Evolutionary conservation across 768 basidiomycete species (phyloP).

Genomic region (Xerocomus spinulosus): DNA sequence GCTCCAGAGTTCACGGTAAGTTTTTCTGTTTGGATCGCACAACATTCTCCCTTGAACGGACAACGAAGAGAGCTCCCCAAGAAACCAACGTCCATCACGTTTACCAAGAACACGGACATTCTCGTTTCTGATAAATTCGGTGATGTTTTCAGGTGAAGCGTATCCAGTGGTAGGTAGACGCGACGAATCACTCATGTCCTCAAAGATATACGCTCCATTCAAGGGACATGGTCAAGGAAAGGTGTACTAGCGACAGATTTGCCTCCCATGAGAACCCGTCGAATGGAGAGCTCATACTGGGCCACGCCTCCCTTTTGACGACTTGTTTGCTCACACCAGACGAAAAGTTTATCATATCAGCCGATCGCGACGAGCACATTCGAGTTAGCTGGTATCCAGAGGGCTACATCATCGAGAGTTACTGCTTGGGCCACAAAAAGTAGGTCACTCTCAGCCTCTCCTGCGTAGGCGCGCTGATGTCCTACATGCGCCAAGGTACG

Average conservation of each 20-base stretch:
- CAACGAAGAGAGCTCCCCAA: constrained; percentile 71
- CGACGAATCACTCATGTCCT: not conserved
- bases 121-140: constrained; percentile 93
- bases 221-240: constrained; percentile 15
- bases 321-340: constrained; percentile 62
- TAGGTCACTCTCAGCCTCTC: constrained; percentile 32
- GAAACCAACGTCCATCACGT: constrained; percentile 64
- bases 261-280: constrained; percentile 68
- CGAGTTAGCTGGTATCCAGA: constrained; percentile 86
- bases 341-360: constrained; percentile 75
- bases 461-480: not conserved
- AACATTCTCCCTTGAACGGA: not conserved
- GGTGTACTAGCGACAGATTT: constrained; percentile 31
- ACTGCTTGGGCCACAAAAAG: constrained; percentile 82
- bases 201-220: constrained; percentile 59
- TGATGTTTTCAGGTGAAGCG: constrained; percentile 79
- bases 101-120: constrained; percentile 63
- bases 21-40: not conserved
- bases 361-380: constrained; percentile 95
- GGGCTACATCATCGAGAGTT: constrained; percentile 81
- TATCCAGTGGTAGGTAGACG: not conserved
- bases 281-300: constrained; percentile 66
- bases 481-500: constrained; percentile 53
- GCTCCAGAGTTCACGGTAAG: constrained; percentile 60
- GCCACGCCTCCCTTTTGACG: constrained; percentile 86